Base-by-base conservation (phyloP, 345 rosid genomes). In the Heritiera littoralis region DNA sequence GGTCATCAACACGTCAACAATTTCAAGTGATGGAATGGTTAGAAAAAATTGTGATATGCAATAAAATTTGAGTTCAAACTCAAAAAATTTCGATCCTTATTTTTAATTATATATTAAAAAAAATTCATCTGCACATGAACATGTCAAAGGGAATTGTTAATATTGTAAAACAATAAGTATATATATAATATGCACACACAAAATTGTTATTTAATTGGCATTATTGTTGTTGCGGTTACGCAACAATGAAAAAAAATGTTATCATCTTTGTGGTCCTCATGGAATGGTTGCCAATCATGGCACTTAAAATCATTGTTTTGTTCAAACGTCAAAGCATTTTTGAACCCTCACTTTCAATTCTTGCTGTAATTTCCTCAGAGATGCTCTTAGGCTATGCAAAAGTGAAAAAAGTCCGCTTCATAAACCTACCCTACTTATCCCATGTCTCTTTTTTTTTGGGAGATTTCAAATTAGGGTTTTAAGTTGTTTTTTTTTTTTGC, bases 251-350 rank as follows among this genome's bases (percentile, higher is more conserved):
- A 73, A 79, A 79, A 59, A 79, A 79, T 79, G 58, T 79, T 74
- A 79, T 79, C 82, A 41, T 79, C 78, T 79, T 23, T 40, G 82
- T 65, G 78, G 82, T 54, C 82, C 82, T 74, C 23, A 10, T 51
- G 10, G 59, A 8, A 43, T 59, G 18, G 41, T 40, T 71, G 7
- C n/a, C 77, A 61, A 48, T 60, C 71, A 38, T 49, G 30, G 23
- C 71, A 61, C 14, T 56, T 28, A 30, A 13, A 40, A 40, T 18
- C 28, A 45, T 43, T 56, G 28, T 56, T 56, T 6, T 17, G 2
- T 54, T 15, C 55, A 54, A 15, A 54, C 58, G 2, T 48, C 52
- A 14, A 52, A 14, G 55, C 61, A n/a, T 56, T 15, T 56, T 14
- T 18, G 23, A 56, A 56, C 23, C 28, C 10, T 7, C 23, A 18